Conservation (phyloP, 2,329 filamentous ascomycete genomes). For the Penicillium glabrum region DNA sequence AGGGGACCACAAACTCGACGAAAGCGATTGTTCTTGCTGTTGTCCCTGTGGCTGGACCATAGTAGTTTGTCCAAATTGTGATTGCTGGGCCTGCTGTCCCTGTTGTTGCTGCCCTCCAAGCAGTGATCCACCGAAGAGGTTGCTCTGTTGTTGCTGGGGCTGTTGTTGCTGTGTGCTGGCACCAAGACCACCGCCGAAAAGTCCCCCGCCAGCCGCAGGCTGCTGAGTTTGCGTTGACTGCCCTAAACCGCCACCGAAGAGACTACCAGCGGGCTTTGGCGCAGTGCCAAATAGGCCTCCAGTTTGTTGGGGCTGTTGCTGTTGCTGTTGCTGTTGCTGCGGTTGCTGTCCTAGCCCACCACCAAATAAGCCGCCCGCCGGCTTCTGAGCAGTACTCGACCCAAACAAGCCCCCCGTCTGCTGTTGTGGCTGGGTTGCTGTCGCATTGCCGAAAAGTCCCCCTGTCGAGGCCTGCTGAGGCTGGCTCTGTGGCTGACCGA, state of each 20-base stretch:
- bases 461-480: constrained; percentile 22
- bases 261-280: neutral
- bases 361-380: constrained; percentile 41
- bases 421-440: constrained; percentile 23
- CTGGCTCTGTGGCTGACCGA: constrained; percentile 19
- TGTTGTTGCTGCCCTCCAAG: constrained; percentile 18
- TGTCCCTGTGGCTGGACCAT: constrained; percentile 32
- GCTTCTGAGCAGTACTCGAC: constrained; percentile 19
- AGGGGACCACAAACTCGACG: constrained; percentile 45
- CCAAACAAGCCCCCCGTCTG: constrained; percentile 33
- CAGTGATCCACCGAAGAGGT: constrained; percentile 22
- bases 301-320: constrained; percentile 31
- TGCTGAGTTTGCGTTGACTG: constrained; percentile 26
- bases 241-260: constrained; percentile 30
- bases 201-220: constrained; percentile 1
- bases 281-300: constrained; percentile 29
- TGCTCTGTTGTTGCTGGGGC: constrained; percentile 10
- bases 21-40: constrained; percentile 25
- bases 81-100: constrained; percentile 30
- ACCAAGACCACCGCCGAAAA: neutral
- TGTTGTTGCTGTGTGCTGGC: constrained; percentile 25
- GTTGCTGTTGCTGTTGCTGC: neutral
- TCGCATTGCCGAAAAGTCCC: constrained; percentile 25
- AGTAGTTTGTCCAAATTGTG: constrained; percentile 43
- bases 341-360: constrained; percentile 4